Percentiles rank a stretch among this genome's conserved stretches.
These are phyloP conservation scores for Dictyostelium intermedium DNA, from an alignment of 78 protist genomes.

Conservation along the genomic window DNA sequence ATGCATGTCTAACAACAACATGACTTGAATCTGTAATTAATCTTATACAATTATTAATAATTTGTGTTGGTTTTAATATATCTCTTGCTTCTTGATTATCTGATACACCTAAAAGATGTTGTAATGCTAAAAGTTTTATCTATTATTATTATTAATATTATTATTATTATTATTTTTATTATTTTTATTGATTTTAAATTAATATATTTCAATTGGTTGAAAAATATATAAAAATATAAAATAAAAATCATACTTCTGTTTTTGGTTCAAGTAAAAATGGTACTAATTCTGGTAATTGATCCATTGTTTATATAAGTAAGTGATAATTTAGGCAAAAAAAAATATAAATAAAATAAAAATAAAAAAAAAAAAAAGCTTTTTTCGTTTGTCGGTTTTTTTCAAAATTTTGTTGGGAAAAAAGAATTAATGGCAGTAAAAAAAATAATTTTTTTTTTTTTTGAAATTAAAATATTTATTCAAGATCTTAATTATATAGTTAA, in stretches of 20 bases:
- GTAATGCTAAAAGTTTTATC: slow-evolving; percentile 66
- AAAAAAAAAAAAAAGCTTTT: not conserved
- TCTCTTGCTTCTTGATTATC: slow-evolving; percentile 44
- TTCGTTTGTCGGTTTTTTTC: not conserved
- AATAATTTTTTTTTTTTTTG: no score
- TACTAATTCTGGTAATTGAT: slow-evolving; percentile 66
- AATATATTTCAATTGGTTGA: not conserved
- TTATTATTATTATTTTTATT: not conserved
- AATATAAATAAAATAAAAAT: not conserved
- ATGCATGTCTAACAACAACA: slow-evolving; percentile 47
- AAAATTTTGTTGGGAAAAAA: not conserved
- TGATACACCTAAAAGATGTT: slow-evolving; percentile 64
- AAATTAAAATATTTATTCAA: no score
- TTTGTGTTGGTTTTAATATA: slow-evolving; percentile 25
- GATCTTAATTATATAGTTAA: no score
- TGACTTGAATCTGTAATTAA: slow-evolving; percentile 49
- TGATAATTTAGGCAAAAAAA: not conserved
- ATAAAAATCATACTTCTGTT: not conserved
- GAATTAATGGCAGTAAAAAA: no score
- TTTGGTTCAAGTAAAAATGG: slow-evolving; percentile 54
- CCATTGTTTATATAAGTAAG: not conserved
- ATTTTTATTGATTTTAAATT: not conserved
- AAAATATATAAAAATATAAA: not conserved
- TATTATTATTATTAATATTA: not conserved
- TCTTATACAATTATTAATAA: not conserved